Percentiles rank a stretch among this genome's conserved stretches.
phyloP scores from a whole-genome alignment of 2,329 filamentous ascomycete genomes.

The Penicillium paneum region DNA sequence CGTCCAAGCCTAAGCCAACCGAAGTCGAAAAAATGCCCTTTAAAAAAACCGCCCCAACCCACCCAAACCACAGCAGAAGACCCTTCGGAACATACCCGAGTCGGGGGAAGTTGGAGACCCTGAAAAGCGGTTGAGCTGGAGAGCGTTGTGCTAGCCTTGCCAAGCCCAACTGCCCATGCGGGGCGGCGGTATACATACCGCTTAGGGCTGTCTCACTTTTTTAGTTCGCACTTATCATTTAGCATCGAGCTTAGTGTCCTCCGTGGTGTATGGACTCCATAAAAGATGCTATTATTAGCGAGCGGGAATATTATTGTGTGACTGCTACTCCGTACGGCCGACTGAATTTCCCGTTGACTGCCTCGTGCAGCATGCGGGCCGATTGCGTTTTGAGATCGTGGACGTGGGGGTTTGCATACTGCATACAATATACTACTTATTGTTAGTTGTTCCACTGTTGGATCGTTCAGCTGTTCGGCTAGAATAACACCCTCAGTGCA shows the following conservation, averaged over 20 bases:
- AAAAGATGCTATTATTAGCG: conserved; percentile 6
- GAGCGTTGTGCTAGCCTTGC: neutral
- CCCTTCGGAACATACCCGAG: neutral
- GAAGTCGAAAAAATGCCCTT: neutral
- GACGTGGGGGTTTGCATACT: neutral
- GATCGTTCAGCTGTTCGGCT: neutral
- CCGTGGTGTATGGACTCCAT: neutral
- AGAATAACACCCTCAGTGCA: neutral
- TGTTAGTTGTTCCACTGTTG: neutral
- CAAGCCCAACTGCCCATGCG: neutral
- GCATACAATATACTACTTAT: neutral
- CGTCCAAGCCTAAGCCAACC: neutral
- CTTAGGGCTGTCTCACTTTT: conserved; percentile 3
- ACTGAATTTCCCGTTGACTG: neutral
- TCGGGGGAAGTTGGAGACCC: neutral
- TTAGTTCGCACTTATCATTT: neutral
- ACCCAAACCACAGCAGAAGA: neutral
- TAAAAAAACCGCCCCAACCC: neutral
- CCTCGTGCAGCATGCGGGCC: neutral
- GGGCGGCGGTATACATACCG: neutral
- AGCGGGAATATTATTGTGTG: neutral
- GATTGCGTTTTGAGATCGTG: neutral
- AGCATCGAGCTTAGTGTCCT: neutral
- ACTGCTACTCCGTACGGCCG: neutral
- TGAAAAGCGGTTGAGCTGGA: neutral